Conservation (phyloP, 768 basidiomycete genomes). For the Roridomyces roridus region DNA sequence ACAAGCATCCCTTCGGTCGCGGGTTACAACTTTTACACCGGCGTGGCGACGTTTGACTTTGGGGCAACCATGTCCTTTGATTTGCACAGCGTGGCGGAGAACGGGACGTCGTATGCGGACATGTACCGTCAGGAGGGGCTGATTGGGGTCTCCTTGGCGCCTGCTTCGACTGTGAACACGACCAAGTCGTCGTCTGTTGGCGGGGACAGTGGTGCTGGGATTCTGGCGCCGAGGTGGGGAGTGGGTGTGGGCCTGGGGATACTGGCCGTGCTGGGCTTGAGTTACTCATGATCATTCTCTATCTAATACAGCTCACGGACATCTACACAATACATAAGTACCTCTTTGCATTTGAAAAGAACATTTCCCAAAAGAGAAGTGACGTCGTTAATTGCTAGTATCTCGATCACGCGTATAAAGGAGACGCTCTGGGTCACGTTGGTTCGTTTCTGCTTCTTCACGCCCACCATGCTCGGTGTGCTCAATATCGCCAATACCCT, state of each 20-base stretch:
- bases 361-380: no score
- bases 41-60: conserved; percentile 17
- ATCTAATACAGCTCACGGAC: no score
- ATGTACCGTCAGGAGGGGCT: conserved; percentile 16
- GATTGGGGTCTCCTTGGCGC: conserved; percentile 10
- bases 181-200: conserved; percentile 9
- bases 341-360: no score
- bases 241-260: not conserved
- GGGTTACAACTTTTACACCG: conserved; percentile 45
- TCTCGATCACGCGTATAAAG: no score
- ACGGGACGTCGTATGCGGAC: conserved; percentile 16
- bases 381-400: no score
- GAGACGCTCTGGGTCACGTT: no score
- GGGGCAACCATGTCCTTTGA: conserved; percentile 25
- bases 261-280: conserved; percentile 2
- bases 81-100: conserved; percentile 1
- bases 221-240: not conserved
- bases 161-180: conserved; percentile 15
- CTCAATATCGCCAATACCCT: no score
- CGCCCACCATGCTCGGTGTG: no score
- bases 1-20: conserved; percentile 30
- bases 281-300: conserved; percentile 8
- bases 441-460: no score
- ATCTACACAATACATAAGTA: no score
- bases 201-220: conserved; percentile 3